Evolutionary conservation across 2,329 filamentous ascomycete genomes (phyloP), one percentile per base, ranked within the genome.

Genomic region (Penicillium italicum): DNA sequence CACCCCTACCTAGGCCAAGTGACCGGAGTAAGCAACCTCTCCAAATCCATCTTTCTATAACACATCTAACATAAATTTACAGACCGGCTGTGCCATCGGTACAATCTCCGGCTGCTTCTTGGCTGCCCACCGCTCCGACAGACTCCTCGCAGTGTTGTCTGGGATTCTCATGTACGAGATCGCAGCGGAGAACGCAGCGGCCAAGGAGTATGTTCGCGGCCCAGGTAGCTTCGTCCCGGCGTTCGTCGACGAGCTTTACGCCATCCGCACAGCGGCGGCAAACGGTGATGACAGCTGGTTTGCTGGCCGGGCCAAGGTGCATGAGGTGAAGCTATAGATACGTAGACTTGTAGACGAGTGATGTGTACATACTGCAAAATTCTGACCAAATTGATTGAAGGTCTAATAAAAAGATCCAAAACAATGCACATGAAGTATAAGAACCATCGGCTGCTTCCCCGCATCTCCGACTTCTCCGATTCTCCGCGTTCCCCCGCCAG

Each of bases 191-290:
- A 74, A 76, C n/a, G 84, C 84, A n/a, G 81, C 78, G 2, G 56
- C 57, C 9, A 76, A 84, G 50, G 72, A 76, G 0, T 81, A 86
- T 59, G 90, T 94, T 3, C 80, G 79, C 56, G 93, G 93, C 0
- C 91, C 93, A 0, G 93, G 93, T 0, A 90, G 86, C 0, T 97
- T 97, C 76, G 85, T 95, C 12, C 88, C 91, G 0, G 87, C 87
- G 0, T 92, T 97, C 67, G 76, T 97, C 40, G 93, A 97, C 64
- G 88, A 83, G 69, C 69, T 88, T 48, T 83, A 80, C 33, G 66
- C 67, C 10, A 73, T 76, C 53, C 71, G 68, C n/a, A 69, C 69
- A 33, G 69, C 68, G 2, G 69, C 72, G 12, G 48, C 62, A 18
- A 65, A 67, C 33, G 69, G 68, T 4, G 69, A 72, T 16, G 60